These are phyloP conservation scores for Aspergillus hortae DNA, from an alignment of 2,329 filamentous ascomycete genomes.

Conservation along the genomic window DNA sequence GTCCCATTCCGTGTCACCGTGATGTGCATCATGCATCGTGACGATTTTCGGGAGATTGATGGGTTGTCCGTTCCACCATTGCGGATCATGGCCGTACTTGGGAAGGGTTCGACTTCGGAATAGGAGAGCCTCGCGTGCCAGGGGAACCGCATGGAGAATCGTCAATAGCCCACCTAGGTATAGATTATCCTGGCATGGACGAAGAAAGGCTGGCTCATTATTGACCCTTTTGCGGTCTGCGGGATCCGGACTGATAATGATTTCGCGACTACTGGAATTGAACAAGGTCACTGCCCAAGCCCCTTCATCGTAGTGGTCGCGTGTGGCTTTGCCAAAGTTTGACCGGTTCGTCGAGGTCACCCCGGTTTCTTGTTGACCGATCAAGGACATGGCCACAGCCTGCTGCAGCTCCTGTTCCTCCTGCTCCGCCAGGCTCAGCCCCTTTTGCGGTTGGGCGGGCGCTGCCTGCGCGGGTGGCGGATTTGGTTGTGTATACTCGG, in stretches of 20 bases:
- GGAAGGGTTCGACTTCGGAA: conserved; percentile 42
- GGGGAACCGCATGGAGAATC: conserved; percentile 60
- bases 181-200: conserved; percentile 50
- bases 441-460: conserved; percentile 24
- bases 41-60: conserved; percentile 51
- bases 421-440: conserved; percentile 39
- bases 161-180: conserved; percentile 58
- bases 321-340: conserved; percentile 54
- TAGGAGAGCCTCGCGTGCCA: conserved; percentile 56
- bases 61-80: conserved; percentile 61
- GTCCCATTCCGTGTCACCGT: conserved; percentile 34
- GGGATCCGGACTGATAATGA: conserved; percentile 53
- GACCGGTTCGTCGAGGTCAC: conserved; percentile 41
- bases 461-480: conserved; percentile 22
- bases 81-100: conserved; percentile 53
- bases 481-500: conserved; percentile 5
- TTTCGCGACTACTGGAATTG: conserved; percentile 47
- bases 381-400: conserved; percentile 46
- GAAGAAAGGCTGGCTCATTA: conserved; percentile 55
- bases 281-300: conserved; percentile 56
- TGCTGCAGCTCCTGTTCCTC: conserved; percentile 45
- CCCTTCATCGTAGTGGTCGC: conserved; percentile 51
- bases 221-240: conserved; percentile 46
- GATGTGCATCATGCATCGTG: conserved; percentile 36
- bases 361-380: conserved; percentile 54